phyloP scores from a whole-genome alignment of 2,329 filamentous ascomycete species.

The Fusarium lateritium region DNA sequence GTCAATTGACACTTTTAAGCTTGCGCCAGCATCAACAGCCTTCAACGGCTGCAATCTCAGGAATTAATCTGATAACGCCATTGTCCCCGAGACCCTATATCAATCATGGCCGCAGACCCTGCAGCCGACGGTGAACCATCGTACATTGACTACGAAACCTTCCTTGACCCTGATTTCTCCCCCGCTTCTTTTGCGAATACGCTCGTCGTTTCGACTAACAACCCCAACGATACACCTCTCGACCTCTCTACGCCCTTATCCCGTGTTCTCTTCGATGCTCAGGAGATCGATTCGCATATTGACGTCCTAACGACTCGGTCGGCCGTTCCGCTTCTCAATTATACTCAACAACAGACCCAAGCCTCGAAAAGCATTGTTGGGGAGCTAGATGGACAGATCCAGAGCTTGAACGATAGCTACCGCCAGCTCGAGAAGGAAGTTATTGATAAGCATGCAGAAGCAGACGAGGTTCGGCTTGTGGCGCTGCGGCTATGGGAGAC shows the following conservation, averaged over 20 bases:
- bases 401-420: conserved; percentile 86
- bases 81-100: background rate
- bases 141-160: conserved; percentile 96
- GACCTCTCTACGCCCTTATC: conserved; percentile 96
- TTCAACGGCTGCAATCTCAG: conserved; percentile 14
- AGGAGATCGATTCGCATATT: conserved; percentile 97
- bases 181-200: conserved; percentile 88
- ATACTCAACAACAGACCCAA: conserved; percentile 82
- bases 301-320: conserved; percentile 89
- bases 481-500: conserved; percentile 86
- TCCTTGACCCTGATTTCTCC: conserved; percentile 87
- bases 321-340: conserved; percentile 82
- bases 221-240: conserved; percentile 88
- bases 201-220: conserved; percentile 91
- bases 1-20: conserved; percentile 18
- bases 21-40: conserved; percentile 19
- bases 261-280: conserved; percentile 93
- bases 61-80: conserved; percentile 1
- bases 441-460: conserved; percentile 85
- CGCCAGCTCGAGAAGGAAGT: conserved; percentile 89
- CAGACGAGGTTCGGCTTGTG: conserved; percentile 84
- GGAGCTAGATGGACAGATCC: conserved; percentile 85
- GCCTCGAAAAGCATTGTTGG: conserved; percentile 80
- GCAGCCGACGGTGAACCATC: conserved; percentile 71
- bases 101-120: conserved; percentile 31